A percentile compares a stretch with the other conserved stretches of the same genome.
Evolutionary conservation across 2,329 filamentous ascomycete species (phyloP).

Genomic region (Penicillium psychrosexuale): DNA sequence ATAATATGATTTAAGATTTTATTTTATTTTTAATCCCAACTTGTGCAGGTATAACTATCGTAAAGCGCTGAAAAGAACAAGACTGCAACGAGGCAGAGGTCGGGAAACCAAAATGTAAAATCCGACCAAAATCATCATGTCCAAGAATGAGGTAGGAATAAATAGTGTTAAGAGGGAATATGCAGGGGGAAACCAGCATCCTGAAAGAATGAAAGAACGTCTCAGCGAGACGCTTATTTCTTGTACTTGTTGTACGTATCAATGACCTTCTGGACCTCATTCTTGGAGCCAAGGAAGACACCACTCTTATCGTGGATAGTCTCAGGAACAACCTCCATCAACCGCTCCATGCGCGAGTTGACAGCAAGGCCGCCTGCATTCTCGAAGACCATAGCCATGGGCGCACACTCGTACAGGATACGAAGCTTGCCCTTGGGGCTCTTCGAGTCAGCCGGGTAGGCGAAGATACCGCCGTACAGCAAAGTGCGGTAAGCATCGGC

Average conservation of each 20-base stretch:
- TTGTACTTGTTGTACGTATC: conserved; percentile 62
- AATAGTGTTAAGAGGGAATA: not conserved
- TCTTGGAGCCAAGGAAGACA: conserved; percentile 92
- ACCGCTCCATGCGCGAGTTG: conserved; percentile 84
- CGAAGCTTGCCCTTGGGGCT: conserved; percentile 96
- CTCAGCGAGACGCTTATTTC: conserved; percentile 22
- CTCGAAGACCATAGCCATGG: conserved; percentile 98
- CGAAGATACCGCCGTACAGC: conserved; percentile 94
- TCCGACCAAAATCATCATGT: conserved; percentile 8
- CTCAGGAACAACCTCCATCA: conserved; percentile 85
- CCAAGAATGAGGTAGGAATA: conserved; percentile 8
- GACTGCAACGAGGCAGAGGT: conserved; percentile 2
- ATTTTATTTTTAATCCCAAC: conserved; percentile 11
- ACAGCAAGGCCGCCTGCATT: conserved; percentile 94
- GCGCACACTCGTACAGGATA: conserved; percentile 96
- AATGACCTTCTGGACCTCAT: conserved; percentile 96
- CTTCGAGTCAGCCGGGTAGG: conserved; percentile 97
- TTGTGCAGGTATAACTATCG: conserved; percentile 8
- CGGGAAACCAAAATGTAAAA: conserved; percentile 1
- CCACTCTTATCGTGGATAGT: conserved; percentile 93
- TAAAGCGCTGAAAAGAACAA: conserved; percentile 9
- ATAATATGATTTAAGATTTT: conserved; percentile 5
- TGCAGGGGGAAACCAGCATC: conserved; percentile 1
- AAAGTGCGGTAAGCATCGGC: conserved; percentile 95
- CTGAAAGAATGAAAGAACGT: conserved; percentile 2